phyloP scores from a whole-genome alignment of 2,329 filamentous ascomycete species.

The Aspergillus luchuensis region DNA sequence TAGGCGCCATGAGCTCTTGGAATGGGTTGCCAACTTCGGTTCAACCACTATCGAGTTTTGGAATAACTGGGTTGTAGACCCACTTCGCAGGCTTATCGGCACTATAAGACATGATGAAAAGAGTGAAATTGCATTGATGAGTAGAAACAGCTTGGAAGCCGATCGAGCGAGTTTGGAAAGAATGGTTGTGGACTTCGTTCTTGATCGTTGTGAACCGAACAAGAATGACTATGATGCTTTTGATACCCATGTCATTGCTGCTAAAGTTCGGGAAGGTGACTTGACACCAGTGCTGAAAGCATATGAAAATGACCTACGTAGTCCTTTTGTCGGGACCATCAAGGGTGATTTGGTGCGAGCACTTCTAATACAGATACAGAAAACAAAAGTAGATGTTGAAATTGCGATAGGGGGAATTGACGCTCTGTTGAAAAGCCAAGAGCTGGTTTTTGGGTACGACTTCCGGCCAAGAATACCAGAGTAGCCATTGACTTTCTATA shows the following conservation, averaged over 20 bases:
- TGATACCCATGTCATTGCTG: conserved; percentile 72
- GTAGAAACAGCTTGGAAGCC: conserved; percentile 83
- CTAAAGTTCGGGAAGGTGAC: conserved; percentile 86
- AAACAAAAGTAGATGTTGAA: conserved; percentile 98
- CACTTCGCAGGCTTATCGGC: conserved; percentile 76
- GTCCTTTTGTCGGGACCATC: conserved; percentile 78
- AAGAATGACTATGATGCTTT: conserved; percentile 53
- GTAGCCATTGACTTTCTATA: conserved; percentile 27
- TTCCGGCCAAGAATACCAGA: not conserved
- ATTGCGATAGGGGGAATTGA: conserved; percentile 96
- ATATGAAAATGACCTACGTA: conserved; percentile 85
- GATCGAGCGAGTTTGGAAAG: conserved; percentile 90
- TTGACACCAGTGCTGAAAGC: conserved; percentile 87
- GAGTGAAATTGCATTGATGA: conserved; percentile 96
- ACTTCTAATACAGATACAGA: conserved; percentile 93
- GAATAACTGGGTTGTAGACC: conserved; percentile 93
- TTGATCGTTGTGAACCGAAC: conserved; percentile 69
- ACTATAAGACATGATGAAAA: conserved; percentile 92
- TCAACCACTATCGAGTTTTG: conserved; percentile 84
- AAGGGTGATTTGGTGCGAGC: conserved; percentile 85
- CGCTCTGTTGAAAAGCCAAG: conserved; percentile 89
- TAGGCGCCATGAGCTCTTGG: conserved; percentile 72
- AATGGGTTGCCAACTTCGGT: conserved; percentile 79
- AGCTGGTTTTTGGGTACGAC: conserved; percentile 78
- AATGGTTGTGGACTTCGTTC: conserved; percentile 96